phyloP scores from a whole-genome alignment of 768 basidiomycete species.

The Kwoniella sp. region DNA sequence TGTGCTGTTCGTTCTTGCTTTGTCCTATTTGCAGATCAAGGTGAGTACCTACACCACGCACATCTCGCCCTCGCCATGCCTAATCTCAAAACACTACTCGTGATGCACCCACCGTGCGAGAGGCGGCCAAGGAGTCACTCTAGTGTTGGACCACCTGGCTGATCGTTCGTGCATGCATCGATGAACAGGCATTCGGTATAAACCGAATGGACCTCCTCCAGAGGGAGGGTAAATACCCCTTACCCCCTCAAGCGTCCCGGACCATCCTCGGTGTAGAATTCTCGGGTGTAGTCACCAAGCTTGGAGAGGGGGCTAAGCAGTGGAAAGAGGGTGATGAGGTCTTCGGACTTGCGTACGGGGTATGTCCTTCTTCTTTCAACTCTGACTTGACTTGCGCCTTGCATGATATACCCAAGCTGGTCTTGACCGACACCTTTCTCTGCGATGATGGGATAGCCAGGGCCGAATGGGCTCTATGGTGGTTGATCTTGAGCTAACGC shows the following conservation, averaged over 20 bases:
- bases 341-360: conserved; percentile 76
- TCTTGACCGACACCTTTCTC: too few species aligned
- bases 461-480: background rate
- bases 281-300: conserved; percentile 65
- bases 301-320: conserved; percentile 61
- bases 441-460: too few species aligned
- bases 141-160: too few species aligned
- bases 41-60: background rate
- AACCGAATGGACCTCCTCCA: conserved; percentile 81
- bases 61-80: too few species aligned
- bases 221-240: conserved; percentile 63
- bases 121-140: too few species aligned
- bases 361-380: conserved; percentile 60
- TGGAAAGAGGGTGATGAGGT: conserved; percentile 73
- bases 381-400: too few species aligned
- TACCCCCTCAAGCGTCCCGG: conserved; percentile 71
- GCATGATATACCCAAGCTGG: too few species aligned
- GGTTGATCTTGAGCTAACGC: background rate
- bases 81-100: too few species aligned
- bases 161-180: too few species aligned
- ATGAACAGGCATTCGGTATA: conserved; percentile 79
- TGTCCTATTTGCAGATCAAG: conserved; percentile 12
- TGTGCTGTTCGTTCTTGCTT: too few species aligned
- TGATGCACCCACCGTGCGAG: too few species aligned
- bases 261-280: conserved; percentile 84